Conservation (phyloP, 495 filamentous ascomycete species). For the Durotheca rogersii region DNA sequence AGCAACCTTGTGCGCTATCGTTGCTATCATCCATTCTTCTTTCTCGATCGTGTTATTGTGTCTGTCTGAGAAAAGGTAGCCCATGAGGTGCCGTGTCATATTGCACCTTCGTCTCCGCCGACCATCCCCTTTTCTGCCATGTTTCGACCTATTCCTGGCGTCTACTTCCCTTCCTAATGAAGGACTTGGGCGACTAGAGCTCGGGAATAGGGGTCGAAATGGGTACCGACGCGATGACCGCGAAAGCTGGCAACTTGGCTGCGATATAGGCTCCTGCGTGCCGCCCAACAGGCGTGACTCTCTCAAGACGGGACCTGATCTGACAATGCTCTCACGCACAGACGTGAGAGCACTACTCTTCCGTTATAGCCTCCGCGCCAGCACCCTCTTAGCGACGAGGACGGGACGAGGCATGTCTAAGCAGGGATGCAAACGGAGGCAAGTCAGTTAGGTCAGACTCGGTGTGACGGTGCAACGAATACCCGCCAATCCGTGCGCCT, state of each 20-base stretch:
- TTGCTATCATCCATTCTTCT: too few species aligned
- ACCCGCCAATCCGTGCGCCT: background rate
- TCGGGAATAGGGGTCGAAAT: constrained; percentile 67
- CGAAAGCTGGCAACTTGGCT: constrained; percentile 64
- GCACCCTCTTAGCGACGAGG: constrained; percentile 52
- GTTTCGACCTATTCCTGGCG: background rate
- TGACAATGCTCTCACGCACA: constrained; percentile 37
- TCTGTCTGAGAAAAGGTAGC: background rate
- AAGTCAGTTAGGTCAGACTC: constrained; percentile 30
- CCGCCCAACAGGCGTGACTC: constrained; percentile 44
- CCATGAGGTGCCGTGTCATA: constrained; percentile 5
- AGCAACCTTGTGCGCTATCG: background rate
- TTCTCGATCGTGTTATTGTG: too few species aligned
- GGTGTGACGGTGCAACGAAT: background rate
- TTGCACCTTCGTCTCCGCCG: background rate
- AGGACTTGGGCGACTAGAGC: constrained; percentile 75
- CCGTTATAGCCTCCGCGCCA: constrained; percentile 55
- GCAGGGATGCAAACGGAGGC: constrained; percentile 60
- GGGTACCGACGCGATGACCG: constrained; percentile 62
- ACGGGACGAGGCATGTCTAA: constrained; percentile 61
- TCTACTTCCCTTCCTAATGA: constrained; percentile 27
- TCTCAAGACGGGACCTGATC: background rate
- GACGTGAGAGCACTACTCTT: constrained; percentile 57
- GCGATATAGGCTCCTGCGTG: constrained; percentile 59
- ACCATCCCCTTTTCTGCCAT: background rate